Percentiles rank a stretch among this genome's conserved stretches.
These are phyloP conservation scores for Ophiostoma perfectum DNA, from an alignment of 2,329 filamentous ascomycete species.

Conservation along the genomic window DNA sequence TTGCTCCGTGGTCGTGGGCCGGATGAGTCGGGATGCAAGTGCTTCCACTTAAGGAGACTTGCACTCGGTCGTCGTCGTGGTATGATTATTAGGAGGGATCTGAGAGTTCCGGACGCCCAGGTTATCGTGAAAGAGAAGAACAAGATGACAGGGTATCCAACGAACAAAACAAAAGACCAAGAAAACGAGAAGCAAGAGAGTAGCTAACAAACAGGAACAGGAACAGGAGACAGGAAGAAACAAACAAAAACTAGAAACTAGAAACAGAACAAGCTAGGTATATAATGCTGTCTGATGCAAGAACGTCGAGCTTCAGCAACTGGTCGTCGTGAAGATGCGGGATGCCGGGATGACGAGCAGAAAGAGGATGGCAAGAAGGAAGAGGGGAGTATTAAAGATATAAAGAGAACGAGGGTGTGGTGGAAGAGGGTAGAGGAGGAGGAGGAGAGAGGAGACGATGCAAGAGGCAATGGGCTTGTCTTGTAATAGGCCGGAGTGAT, in stretches of 20 bases:
- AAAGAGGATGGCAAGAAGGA: conserved; percentile 11
- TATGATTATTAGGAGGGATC: background rate
- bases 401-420: background rate
- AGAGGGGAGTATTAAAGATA: conserved; percentile 5
- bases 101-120: conserved; percentile 8
- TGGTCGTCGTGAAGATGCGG: background rate
- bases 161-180: no score
- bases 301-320: background rate
- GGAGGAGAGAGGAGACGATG: background rate
- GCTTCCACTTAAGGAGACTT: conserved; percentile 27
- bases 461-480: background rate
- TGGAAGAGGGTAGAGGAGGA: background rate
- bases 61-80: conserved; percentile 11
- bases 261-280: background rate
- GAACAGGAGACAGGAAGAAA: background rate
- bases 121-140: background rate
- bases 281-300: background rate
- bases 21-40: conserved; percentile 12
- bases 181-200: background rate
- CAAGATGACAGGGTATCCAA: no score
- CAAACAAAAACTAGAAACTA: background rate
- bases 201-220: background rate
- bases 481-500: background rate
- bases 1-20: conserved; percentile 5
- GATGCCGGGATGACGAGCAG: background rate